phyloP scores from a whole-genome alignment of 2,329 filamentous ascomycete species.

The Lachnellula cervina region DNA sequence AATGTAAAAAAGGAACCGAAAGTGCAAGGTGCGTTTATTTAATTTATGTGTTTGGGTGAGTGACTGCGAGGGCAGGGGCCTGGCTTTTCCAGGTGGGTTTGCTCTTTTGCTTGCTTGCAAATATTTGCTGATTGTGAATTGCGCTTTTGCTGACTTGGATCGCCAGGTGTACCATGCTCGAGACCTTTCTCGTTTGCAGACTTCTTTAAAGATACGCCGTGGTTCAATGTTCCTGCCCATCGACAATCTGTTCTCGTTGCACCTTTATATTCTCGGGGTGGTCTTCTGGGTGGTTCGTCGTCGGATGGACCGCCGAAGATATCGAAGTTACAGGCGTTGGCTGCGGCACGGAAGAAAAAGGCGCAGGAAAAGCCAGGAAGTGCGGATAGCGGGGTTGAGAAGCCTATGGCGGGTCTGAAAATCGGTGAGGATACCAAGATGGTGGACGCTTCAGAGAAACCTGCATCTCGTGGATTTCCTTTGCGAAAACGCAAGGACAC shows the following conservation, averaged over 20 bases:
- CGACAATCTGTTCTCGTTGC: slow-evolving; percentile 63
- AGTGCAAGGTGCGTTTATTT: slow-evolving; percentile 30
- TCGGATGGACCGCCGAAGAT: slow-evolving; percentile 57
- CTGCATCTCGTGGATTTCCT: slow-evolving; percentile 23
- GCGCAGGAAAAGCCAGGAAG: slow-evolving; percentile 53
- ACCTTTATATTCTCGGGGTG: slow-evolving; percentile 52
- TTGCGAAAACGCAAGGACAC: slow-evolving; percentile 31
- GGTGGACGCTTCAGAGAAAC: slow-evolving; percentile 5
- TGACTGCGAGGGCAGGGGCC: neutral
- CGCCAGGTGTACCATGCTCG: slow-evolving; percentile 7
- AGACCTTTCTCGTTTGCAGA: slow-evolving; percentile 43
- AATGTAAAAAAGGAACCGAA: slow-evolving; percentile 32
- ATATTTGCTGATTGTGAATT: neutral
- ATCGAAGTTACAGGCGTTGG: slow-evolving; percentile 87
- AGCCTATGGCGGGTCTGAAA: slow-evolving; percentile 24
- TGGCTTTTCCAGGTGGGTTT: slow-evolving; percentile 25
- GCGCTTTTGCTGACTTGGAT: neutral
- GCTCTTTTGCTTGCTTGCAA: slow-evolving; percentile 6
- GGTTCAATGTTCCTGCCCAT: slow-evolving; percentile 67
- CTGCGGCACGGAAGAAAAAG: slow-evolving; percentile 81
- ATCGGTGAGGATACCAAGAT: slow-evolving; percentile 3
- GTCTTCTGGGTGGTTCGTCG: slow-evolving; percentile 73
- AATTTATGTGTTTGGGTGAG: slow-evolving; percentile 7
- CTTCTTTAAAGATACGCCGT: slow-evolving; percentile 82
- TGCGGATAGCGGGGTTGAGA: slow-evolving; percentile 19